These are phyloP conservation scores for Lactarius tabidus DNA, from an alignment of 768 basidiomycete genomes.

Conservation along the genomic window DNA sequence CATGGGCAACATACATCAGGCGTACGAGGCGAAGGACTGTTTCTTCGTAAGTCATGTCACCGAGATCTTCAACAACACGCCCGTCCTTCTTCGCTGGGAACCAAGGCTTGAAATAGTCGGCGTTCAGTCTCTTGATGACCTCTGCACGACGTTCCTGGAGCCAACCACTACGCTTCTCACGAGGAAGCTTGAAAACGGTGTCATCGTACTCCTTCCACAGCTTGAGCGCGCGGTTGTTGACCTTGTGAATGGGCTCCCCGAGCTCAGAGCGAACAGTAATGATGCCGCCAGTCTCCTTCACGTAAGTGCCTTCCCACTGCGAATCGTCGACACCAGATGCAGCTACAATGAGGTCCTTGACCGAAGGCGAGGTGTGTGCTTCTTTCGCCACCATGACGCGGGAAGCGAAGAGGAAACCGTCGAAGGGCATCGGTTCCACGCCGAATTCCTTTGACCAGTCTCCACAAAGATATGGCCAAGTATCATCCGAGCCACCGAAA, in stretches of 20 bases:
- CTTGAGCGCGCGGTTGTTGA: constrained; percentile 94
- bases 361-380: constrained; percentile 88
- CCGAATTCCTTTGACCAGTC: constrained; percentile 88
- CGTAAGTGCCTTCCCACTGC: constrained; percentile 93
- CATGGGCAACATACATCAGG: constrained; percentile 90
- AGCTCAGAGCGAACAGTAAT: constrained; percentile 97
- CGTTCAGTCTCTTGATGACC: constrained; percentile 88
- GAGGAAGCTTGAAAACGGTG: constrained; percentile 89
- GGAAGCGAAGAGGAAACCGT: constrained; percentile 93
- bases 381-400: constrained; percentile 99
- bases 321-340: constrained; percentile 88
- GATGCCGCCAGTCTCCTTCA: constrained; percentile 91
- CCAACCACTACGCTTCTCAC: constrained; percentile 93
- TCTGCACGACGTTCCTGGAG: constrained; percentile 82
- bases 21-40: constrained; percentile 86
- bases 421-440: constrained; percentile 95
- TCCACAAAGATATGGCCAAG: constrained; percentile 96
- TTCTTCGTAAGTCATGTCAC: constrained; percentile 99
- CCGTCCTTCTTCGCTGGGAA: constrained; percentile 97
- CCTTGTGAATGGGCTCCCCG: constrained; percentile 98
- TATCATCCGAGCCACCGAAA: constrained; percentile 90
- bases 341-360: constrained; percentile 95
- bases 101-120: constrained; percentile 95
- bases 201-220: constrained; percentile 99
- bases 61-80: constrained; percentile 74